Percentiles rank a stretch among this genome's conserved stretches.
Conservation (phyloP, 495 filamentous ascomycete genomes). For the Venustampulla echinocandica region DNA sequence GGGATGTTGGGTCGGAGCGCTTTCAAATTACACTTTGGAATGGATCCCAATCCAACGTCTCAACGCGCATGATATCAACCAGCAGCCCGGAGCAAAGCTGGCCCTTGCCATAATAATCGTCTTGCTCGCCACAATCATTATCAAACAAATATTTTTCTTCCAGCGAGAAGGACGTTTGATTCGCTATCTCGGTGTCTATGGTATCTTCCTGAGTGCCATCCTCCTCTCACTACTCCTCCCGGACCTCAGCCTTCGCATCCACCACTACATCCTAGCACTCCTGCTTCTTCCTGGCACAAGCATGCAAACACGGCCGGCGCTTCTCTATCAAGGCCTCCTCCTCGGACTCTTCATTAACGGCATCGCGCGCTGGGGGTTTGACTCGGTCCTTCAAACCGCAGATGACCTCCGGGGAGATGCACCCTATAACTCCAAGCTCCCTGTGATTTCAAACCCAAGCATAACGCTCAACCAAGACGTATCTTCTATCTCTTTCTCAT, state of each 20-base stretch:
- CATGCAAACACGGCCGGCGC: slow-evolving; percentile 67
- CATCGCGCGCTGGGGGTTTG: slow-evolving; percentile 88
- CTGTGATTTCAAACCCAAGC: slow-evolving; percentile 44
- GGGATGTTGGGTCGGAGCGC: slow-evolving; percentile 64
- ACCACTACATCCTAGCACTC: slow-evolving; percentile 89
- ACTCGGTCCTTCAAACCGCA: slow-evolving; percentile 78
- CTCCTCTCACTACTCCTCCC: slow-evolving; percentile 63
- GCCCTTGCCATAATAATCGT: slow-evolving; percentile 62
- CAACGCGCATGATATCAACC: slow-evolving; percentile 63
- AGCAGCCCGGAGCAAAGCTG: slow-evolving; percentile 67
- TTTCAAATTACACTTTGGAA: slow-evolving; percentile 80
- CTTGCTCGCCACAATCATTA: slow-evolving; percentile 46
- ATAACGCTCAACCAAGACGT: slow-evolving; percentile 30
- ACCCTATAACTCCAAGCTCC: slow-evolving; percentile 60
- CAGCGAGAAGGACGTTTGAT: slow-evolving; percentile 63
- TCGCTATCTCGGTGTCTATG: slow-evolving; percentile 65
- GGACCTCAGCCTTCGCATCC: slow-evolving; percentile 78
- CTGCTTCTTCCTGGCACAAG: slow-evolving; percentile 73
- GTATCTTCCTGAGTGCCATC: slow-evolving; percentile 44
- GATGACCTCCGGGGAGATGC: slow-evolving; percentile 60
- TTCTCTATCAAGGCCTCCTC: slow-evolving; percentile 82
- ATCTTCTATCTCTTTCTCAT: slow-evolving; percentile 47
- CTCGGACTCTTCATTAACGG: slow-evolving; percentile 90
- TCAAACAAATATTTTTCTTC: slow-evolving; percentile 67
- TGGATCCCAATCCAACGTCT: slow-evolving; percentile 75